Percentiles rank a stretch among this genome's conserved stretches.
phyloP scores from a whole-genome alignment of 2,329 filamentous ascomycete species.

The Cryphonectria radicalis region DNA sequence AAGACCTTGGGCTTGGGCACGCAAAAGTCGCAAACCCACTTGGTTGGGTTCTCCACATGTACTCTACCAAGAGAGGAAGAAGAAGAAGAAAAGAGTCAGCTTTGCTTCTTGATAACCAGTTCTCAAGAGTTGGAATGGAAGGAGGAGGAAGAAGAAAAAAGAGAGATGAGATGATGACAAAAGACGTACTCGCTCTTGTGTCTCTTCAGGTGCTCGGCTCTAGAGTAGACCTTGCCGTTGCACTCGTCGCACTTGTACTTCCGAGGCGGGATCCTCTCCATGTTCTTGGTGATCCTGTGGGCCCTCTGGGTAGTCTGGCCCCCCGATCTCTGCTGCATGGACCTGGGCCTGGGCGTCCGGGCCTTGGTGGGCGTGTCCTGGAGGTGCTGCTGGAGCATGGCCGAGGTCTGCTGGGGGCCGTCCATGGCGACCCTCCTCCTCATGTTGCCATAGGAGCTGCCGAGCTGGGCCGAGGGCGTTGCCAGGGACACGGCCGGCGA shows the following conservation, averaged over 20 bases:
- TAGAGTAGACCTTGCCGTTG: constrained; percentile 24
- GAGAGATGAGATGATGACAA: not conserved
- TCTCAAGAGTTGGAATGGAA: not conserved
- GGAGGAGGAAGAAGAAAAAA: not conserved
- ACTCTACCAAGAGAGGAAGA: constrained; percentile 1
- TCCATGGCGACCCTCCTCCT: constrained; percentile 27
- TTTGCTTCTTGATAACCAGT: not conserved
- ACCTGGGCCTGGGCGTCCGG: constrained; percentile 23
- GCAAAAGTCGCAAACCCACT: constrained; percentile 27
- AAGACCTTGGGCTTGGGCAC: constrained; percentile 23
- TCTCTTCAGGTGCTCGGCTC: constrained; percentile 27
- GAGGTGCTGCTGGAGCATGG: constrained; percentile 26
- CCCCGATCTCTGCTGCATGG: constrained; percentile 9
- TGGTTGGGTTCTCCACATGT: constrained; percentile 23
- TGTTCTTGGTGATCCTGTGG: constrained; percentile 23
- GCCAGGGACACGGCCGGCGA: constrained; percentile 24
- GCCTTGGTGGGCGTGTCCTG: constrained; percentile 21
- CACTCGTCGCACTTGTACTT: constrained; percentile 26
- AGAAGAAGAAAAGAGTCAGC: constrained; percentile 1
- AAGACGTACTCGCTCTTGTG: constrained; percentile 26
- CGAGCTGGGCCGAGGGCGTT: constrained; percentile 21
- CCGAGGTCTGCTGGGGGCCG: constrained; percentile 26
- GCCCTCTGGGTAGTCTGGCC: constrained; percentile 17
- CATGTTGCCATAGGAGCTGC: constrained; percentile 20
- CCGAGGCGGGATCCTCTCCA: constrained; percentile 20